Evolutionary conservation across 768 basidiomycete genomes (phyloP).

Genomic region (Cantharellus anzutake): DNA sequence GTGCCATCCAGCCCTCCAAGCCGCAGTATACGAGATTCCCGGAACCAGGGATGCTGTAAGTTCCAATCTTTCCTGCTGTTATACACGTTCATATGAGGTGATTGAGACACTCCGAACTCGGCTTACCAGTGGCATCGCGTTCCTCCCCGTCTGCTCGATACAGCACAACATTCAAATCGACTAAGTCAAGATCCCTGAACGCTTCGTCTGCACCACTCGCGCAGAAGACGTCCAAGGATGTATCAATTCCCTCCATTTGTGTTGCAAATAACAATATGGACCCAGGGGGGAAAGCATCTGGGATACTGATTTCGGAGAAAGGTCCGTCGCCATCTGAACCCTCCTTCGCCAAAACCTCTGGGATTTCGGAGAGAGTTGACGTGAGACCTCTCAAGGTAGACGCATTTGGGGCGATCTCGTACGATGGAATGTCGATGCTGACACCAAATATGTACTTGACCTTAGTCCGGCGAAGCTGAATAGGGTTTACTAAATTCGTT

Average conservation of each 20-base stretch:
- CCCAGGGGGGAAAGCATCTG: constrained; percentile 86
- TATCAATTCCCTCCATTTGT: constrained; percentile 52
- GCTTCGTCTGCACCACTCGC: constrained; percentile 49
- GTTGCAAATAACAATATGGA: constrained; percentile 89
- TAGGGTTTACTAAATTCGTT: constrained; percentile 43
- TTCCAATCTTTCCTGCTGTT: constrained; percentile 48
- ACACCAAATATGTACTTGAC: constrained; percentile 72
- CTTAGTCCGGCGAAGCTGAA: constrained; percentile 62
- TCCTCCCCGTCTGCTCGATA: constrained; percentile 85
- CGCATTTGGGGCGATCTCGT: constrained; percentile 31
- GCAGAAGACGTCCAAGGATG: constrained; percentile 55
- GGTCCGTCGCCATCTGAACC: constrained; percentile 47
- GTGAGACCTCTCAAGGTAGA: constrained; percentile 52
- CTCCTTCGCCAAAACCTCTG: constrained; percentile 35
- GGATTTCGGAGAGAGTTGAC: constrained; percentile 43
- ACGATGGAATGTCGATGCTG: constrained; percentile 45
- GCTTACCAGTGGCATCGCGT: constrained; percentile 50
- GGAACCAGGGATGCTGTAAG: constrained; percentile 58
- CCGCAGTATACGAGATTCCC: constrained; percentile 81
- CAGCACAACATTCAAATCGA: constrained; percentile 79
- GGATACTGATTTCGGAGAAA: constrained; percentile 63
- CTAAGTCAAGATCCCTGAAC: constrained; percentile 51
- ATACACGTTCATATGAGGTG: background rate
- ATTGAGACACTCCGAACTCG: background rate
- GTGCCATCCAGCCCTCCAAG: constrained; percentile 93